phyloP scores from a whole-genome alignment of 768 basidiomycete genomes.

The Boletus rubroflammeus region DNA sequence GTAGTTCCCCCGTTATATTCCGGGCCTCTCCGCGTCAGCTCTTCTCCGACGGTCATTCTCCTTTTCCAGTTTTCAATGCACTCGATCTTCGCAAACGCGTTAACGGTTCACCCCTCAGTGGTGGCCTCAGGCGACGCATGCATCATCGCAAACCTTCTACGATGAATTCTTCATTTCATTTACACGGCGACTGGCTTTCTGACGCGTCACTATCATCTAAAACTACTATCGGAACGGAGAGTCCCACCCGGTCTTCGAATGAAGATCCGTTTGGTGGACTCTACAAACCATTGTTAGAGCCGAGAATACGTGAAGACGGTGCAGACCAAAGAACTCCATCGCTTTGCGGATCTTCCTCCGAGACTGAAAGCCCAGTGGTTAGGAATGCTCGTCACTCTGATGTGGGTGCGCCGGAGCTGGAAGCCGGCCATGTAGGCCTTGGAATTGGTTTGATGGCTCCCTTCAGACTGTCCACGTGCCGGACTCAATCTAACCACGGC shows the following conservation, averaged over 20 bases:
- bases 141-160: constrained; percentile 27
- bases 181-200: constrained; percentile 30
- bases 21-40: constrained; percentile 40
- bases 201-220: constrained; percentile 29
- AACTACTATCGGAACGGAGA: constrained; percentile 17
- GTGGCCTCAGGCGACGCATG: constrained; percentile 28
- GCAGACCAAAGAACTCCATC: constrained; percentile 15
- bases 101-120: constrained; percentile 48
- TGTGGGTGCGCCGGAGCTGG: constrained; percentile 26
- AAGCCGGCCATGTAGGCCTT: constrained; percentile 37
- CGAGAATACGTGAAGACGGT: constrained; percentile 8
- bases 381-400: constrained; percentile 26
- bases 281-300: constrained; percentile 34
- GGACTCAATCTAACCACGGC: constrained; percentile 22
- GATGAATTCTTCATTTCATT: constrained; percentile 26
- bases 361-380: constrained; percentile 51
- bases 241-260: constrained; percentile 28
- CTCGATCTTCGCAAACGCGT: constrained; percentile 34
- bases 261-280: constrained; percentile 48
- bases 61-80: constrained; percentile 30
- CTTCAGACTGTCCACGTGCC: constrained; percentile 45
- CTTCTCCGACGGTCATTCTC: constrained; percentile 35
- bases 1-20: constrained; percentile 38
- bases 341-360: constrained; percentile 24
- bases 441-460: constrained; percentile 49